These are phyloP conservation scores for Exophiala lecanii-corni DNA, from an alignment of 2,329 filamentous ascomycete genomes.

Conservation along the genomic window DNA sequence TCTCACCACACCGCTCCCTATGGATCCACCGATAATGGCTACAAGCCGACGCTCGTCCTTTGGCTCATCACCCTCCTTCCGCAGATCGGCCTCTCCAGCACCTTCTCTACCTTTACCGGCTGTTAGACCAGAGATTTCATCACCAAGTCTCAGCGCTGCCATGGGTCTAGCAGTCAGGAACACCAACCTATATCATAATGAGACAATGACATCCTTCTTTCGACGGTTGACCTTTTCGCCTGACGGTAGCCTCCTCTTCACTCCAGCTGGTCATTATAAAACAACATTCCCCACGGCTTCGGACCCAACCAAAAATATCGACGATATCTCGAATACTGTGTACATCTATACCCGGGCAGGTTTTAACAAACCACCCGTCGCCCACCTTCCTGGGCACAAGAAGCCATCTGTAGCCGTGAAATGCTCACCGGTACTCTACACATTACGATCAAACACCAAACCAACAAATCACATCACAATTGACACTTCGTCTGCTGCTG, in stretches of 20 bases:
- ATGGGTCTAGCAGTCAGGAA: slow-evolving; percentile 67
- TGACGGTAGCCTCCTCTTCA: slow-evolving; percentile 88
- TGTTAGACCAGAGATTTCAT: slow-evolving; percentile 89
- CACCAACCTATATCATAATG: slow-evolving; percentile 88
- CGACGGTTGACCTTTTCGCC: slow-evolving; percentile 88
- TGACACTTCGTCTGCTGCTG: slow-evolving; percentile 77
- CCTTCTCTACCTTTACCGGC: slow-evolving; percentile 91
- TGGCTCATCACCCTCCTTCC: slow-evolving; percentile 67
- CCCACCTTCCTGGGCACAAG: slow-evolving; percentile 93
- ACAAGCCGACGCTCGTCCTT: slow-evolving; percentile 95
- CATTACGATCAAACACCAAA: slow-evolving; percentile 62
- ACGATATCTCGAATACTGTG: slow-evolving; percentile 92
- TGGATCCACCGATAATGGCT: slow-evolving; percentile 84
- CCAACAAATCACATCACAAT: slow-evolving; percentile 86
- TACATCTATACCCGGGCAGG: slow-evolving; percentile 97
- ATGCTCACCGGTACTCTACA: slow-evolving; percentile 88
- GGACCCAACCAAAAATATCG: slow-evolving; percentile 66
- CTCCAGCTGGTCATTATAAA: slow-evolving; percentile 92
- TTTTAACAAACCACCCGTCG: slow-evolving; percentile 92
- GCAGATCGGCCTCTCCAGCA: slow-evolving; percentile 86
- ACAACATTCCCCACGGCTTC: slow-evolving; percentile 64
- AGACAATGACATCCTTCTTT: slow-evolving; percentile 96
- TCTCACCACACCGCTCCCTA: slow-evolving; percentile 79
- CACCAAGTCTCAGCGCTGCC: slow-evolving; percentile 59
- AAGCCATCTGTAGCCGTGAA: slow-evolving; percentile 95